Percentiles rank a stretch among this genome's conserved stretches.
These are phyloP conservation scores for Penicillium oxalicum DNA, from an alignment of 2,329 filamentous ascomycete genomes.

Conservation along the genomic window DNA sequence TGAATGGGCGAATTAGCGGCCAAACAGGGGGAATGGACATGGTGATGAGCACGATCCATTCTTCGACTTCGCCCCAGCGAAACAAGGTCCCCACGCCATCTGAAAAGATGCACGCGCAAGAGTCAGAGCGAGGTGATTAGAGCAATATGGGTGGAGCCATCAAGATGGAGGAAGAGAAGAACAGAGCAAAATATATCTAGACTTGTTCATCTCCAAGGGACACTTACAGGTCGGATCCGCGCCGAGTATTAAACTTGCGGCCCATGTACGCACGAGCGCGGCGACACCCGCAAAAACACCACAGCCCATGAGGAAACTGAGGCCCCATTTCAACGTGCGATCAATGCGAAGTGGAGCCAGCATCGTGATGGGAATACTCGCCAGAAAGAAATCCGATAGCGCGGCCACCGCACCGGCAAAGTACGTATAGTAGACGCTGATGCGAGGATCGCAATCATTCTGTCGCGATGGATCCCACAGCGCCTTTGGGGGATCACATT, in stretches of 20 bases:
- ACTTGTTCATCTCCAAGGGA: too few relatives aligned
- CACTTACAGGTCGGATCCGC: constrained; percentile 16
- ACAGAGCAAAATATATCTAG: too few relatives aligned
- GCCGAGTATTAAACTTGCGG: constrained; percentile 14
- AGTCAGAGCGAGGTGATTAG: too few relatives aligned
- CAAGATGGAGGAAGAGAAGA: too few relatives aligned
- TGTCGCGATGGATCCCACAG: constrained; percentile 17
- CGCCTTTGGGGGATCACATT: constrained; percentile 14
- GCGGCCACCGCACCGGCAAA: constrained; percentile 17
- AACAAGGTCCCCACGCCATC: constrained; percentile 17
- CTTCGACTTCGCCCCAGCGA: constrained; percentile 19
- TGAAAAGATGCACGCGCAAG: not conserved
- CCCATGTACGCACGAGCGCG: constrained; percentile 18
- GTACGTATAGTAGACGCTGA: constrained; percentile 19
- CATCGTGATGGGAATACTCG: constrained; percentile 16
- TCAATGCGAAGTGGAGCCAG: constrained; percentile 17
- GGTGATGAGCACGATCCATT: constrained; percentile 21
- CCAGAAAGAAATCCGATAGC: constrained; percentile 18
- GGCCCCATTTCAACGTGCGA: constrained; percentile 18
- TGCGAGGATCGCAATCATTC: constrained; percentile 12
- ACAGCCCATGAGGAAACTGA: constrained; percentile 19
- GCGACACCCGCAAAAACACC: constrained; percentile 18
- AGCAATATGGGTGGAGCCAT: too few relatives aligned
- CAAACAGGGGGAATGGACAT: constrained; percentile 22
- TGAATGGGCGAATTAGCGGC: constrained; percentile 19